Evolutionary conservation across 2,329 filamentous ascomycete genomes (phyloP).

Genomic region (Diaporthe sp.): DNA sequence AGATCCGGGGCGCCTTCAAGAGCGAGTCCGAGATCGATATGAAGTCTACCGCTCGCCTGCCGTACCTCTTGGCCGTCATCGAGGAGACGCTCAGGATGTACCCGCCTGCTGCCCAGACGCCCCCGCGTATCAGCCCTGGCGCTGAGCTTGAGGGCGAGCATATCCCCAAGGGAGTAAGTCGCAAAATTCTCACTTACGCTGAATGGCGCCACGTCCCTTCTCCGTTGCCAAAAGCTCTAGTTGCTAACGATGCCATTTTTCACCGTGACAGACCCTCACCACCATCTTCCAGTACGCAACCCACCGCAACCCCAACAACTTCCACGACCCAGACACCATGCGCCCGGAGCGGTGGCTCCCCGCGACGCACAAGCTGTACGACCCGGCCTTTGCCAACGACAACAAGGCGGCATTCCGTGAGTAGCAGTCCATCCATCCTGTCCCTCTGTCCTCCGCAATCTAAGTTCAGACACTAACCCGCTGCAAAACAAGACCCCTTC

Average conservation of each 20-base stretch:
- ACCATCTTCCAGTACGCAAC: slow-evolving; percentile 38
- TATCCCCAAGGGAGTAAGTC: slow-evolving; percentile 35
- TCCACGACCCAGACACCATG: slow-evolving; percentile 36
- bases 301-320: slow-evolving; percentile 38
- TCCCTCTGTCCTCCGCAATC: too few species aligned
- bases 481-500: slow-evolving; percentile 37
- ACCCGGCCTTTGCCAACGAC: slow-evolving; percentile 38
- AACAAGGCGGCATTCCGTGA: slow-evolving; percentile 38
- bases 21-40: slow-evolving; percentile 46
- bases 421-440: not conserved
- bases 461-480: not conserved
- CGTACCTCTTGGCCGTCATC: slow-evolving; percentile 82
- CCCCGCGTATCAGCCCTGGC: slow-evolving; percentile 24
- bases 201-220: too few species aligned
- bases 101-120: slow-evolving; percentile 32
- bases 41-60: slow-evolving; percentile 56
- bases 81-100: slow-evolving; percentile 81
- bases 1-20: slow-evolving; percentile 47
- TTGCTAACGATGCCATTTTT: not conserved
- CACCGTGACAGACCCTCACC: not conserved
- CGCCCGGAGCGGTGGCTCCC: slow-evolving; percentile 42
- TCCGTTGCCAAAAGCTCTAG: not conserved
- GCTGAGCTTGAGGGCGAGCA: slow-evolving; percentile 20
- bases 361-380: slow-evolving; percentile 37
- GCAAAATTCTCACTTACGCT: too few species aligned